Base-by-base conservation (phyloP, 73 alveolate genomes). In the Effrenium voratum region DNA sequence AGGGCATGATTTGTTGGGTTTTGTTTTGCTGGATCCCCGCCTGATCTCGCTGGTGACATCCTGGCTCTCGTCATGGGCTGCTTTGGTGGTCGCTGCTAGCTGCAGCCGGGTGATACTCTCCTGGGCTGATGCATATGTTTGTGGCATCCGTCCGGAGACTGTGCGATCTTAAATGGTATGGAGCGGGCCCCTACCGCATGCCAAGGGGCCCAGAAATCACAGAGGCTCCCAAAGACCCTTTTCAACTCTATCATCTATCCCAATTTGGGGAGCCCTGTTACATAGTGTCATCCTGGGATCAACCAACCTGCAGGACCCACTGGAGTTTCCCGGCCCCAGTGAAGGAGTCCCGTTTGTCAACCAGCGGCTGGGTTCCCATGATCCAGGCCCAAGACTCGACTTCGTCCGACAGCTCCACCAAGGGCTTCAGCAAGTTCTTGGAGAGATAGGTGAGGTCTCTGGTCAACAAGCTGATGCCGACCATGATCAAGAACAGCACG, bases 391-490 rank as follows among this genome's bases (percentile, higher is more conserved):
- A 66, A 63, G 95, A 30, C 22, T 34, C 97, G n/a, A 90, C 97
- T 70, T 90, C 97, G 34, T 90, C 97, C 40, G 97, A 75, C 72
- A 90, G 87, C 97, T 90, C 97, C 97, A 90, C 97, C 75, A 90
- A 76, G 0, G 97, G 97, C 87, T 90, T 90, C 87, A 90, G 43
- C 73, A 90, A 43, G 49, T 90, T 90, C 75, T 90, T 90, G n/a
- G 97, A 90, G 88, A 90, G 83, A 34, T 90, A 76, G 75, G 75
- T 90, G 52, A 90, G 75, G 46, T 90, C 97, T 76, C 87, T 46
- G 30, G 97, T 90, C 75, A 90, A 36, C 38, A 90, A 44, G 57
- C 46, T 90, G 57, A 90, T 90, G 87, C 97, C 97, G 73, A 66
- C 45, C 38, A 90, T 50, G 97, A 90, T 90, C 52, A 90, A 87